Percentiles rank a stretch among this genome's conserved stretches.
These are phyloP conservation scores for Alternaria brassicae DNA, from an alignment of 2,329 filamentous ascomycete genomes.

Conservation along the genomic window DNA sequence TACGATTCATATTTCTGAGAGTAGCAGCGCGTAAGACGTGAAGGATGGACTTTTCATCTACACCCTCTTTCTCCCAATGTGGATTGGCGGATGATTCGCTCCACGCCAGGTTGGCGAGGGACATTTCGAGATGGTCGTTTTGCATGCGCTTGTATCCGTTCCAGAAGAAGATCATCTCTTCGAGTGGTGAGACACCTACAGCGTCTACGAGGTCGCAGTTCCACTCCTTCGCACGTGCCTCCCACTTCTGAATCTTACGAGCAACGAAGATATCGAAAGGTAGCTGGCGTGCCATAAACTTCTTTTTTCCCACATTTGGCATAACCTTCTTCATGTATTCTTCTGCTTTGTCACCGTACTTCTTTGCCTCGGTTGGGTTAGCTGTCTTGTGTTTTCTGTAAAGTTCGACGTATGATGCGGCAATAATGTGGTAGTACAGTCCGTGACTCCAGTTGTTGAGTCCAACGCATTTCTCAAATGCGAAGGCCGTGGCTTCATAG, in stretches of 20 bases:
- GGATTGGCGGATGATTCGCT: slow-evolving; percentile 62
- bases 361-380: slow-evolving; percentile 53
- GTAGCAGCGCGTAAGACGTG: slow-evolving; percentile 72
- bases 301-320: slow-evolving; percentile 79
- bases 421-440: slow-evolving; percentile 89
- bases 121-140: slow-evolving; percentile 67
- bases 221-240: slow-evolving; percentile 73
- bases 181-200: slow-evolving; percentile 77
- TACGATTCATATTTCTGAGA: slow-evolving; percentile 67
- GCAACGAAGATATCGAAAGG: slow-evolving; percentile 88
- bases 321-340: slow-evolving; percentile 76
- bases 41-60: slow-evolving; percentile 70
- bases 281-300: slow-evolving; percentile 85
- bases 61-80: slow-evolving; percentile 59
- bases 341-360: slow-evolving; percentile 62
- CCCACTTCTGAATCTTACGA: slow-evolving; percentile 89
- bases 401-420: slow-evolving; percentile 76
- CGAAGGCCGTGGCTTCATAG: slow-evolving; percentile 74
- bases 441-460: slow-evolving; percentile 87
- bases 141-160: slow-evolving; percentile 86
- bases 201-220: slow-evolving; percentile 75
- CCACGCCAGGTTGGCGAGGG: slow-evolving; percentile 70
- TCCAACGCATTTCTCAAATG: slow-evolving; percentile 66
- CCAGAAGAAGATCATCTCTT: slow-evolving; percentile 96
- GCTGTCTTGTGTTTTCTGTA: slow-evolving; percentile 68